These are phyloP conservation scores for Hypoxylon fragiforme DNA, from an alignment of 495 filamentous ascomycete genomes.

Conservation along the genomic window DNA sequence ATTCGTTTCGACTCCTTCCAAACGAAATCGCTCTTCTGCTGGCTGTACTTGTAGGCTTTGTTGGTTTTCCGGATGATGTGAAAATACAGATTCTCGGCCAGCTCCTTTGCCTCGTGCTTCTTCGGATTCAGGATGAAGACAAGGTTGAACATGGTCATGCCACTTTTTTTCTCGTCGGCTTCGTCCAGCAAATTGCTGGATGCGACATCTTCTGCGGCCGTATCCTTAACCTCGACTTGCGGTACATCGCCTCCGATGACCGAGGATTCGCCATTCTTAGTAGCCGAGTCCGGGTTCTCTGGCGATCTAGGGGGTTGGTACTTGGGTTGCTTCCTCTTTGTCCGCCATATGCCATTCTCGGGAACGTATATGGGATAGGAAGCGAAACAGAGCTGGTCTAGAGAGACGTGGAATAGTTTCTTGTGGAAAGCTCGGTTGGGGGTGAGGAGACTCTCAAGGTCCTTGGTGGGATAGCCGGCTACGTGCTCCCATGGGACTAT, in stretches of 20 bases:
- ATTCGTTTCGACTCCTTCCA: constrained; percentile 84
- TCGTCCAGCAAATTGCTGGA: constrained; percentile 47
- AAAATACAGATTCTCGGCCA: constrained; percentile 79
- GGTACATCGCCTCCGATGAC: constrained; percentile 28
- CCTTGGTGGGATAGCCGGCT: constrained; percentile 72
- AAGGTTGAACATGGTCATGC: constrained; percentile 96
- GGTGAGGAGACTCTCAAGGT: constrained; percentile 81
- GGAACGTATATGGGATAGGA: constrained; percentile 86
- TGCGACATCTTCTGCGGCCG: constrained; percentile 40
- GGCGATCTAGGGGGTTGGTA: constrained; percentile 37
- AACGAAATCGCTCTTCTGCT: constrained; percentile 83
- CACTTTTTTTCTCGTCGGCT: constrained; percentile 57
- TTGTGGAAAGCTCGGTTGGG: constrained; percentile 82
- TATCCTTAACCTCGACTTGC: constrained; percentile 46
- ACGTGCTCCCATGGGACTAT: constrained; percentile 76
- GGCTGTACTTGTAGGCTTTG: constrained; percentile 87
- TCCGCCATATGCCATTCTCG: constrained; percentile 85
- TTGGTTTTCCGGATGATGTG: constrained; percentile 88
- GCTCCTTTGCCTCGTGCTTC: constrained; percentile 70
- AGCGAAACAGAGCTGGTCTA: constrained; percentile 83
- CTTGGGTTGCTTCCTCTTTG: constrained; percentile 66
- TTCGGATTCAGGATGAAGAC: constrained; percentile 88
- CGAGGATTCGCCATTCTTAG: constrained; percentile 27
- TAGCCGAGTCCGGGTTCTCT: constrained; percentile 23
- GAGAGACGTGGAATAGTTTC: constrained; percentile 79